Evolutionary conservation across 2,329 filamentous ascomycete genomes (phyloP).

Genomic region (Sarocladiaceae sp.): DNA sequence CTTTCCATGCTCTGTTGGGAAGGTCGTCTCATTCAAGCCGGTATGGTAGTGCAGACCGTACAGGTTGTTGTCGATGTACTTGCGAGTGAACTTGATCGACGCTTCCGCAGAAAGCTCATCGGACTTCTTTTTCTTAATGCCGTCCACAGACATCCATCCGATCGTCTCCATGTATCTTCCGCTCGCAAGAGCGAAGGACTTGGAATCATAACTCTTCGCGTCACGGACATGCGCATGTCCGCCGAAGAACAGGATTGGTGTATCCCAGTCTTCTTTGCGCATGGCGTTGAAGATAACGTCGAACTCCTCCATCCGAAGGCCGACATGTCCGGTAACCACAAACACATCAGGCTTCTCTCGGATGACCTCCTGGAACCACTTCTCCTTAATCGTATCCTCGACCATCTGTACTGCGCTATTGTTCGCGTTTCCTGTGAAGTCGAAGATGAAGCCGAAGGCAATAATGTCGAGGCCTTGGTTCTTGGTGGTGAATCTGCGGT

Average conservation of each 20-base stretch:
- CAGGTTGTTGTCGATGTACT: constrained; percentile 93
- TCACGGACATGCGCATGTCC: constrained; percentile 90
- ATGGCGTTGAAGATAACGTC: constrained; percentile 74
- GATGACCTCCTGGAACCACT: constrained; percentile 86
- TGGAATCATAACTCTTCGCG: constrained; percentile 72
- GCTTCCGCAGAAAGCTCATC: constrained; percentile 26
- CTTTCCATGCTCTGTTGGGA: constrained; percentile 70
- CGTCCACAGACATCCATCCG: constrained; percentile 84
- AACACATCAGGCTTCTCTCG: constrained; percentile 84
- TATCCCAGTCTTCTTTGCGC: constrained; percentile 70
- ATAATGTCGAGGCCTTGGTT: constrained; percentile 80
- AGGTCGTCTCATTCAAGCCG: constrained; percentile 64
- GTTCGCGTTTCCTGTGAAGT: constrained; percentile 87
- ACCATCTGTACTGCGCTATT: constrained; percentile 84
- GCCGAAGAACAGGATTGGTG: constrained; percentile 86
- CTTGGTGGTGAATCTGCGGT: constrained; percentile 86
- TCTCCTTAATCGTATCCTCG: constrained; percentile 72
- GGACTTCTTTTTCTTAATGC: constrained; percentile 36
- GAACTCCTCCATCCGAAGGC: constrained; percentile 76
- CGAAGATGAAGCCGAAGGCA: constrained; percentile 91
- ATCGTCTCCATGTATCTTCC: constrained; percentile 94
- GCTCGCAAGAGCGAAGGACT: constrained; percentile 75
- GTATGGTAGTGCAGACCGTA: constrained; percentile 81
- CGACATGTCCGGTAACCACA: constrained; percentile 80
- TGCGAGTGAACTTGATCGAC: constrained; percentile 61